Base-by-base conservation (phyloP, 2,329 filamentous ascomycete genomes). In the Macrophomina tecta region DNA sequence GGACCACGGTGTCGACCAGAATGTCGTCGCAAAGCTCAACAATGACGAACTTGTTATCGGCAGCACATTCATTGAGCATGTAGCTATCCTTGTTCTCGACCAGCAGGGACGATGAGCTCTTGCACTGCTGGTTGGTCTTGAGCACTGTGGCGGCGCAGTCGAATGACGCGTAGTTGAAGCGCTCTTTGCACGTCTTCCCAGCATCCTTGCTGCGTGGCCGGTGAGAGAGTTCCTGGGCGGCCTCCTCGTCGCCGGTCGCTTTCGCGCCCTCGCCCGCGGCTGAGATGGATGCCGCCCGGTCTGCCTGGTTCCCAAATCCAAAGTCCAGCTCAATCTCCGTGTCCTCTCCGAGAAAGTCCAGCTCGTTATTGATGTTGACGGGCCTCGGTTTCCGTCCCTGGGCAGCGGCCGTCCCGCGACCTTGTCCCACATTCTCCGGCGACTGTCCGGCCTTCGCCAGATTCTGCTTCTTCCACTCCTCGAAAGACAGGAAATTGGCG, bases 71-170 rank as follows among this genome's bases (percentile, higher is more conserved):
- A 70, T 97, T 92, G 53, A 98, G 85, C 93, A 99, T 97, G 79
- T 99, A 99, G 70, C 92, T 94, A 79, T 99, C 95, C 81, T 98
- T 98, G 81, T 97, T 97, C 82, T 99, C 95, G 49, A 97, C 89
- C 49, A 99, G 81, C 14, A 99, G 90, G 14, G 94, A 90, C 68
- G 93, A 96, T 16, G 93, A 86, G 69, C 95, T 96, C 77, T 95
- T 96, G 65, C 92, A 91, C 69, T 94, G 90, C 3, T 87, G 84
- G 74, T 96, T 97, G 2, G 92, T 92, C 82, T 98, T 98, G 69
- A 97, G 84, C 34, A 98, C 88, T 0, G 93, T 97, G 12, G 95
- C 95, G 11, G 95, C 95, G 68, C 93, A 97, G 77, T 99, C 95
- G 74, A 98, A 98, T 0, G 94, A 98, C 6, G 95, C 93, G 80